A percentile compares a stretch with the other conserved stretches of the same genome.
These are phyloP conservation scores for Euclidium syriacum DNA, from an alignment of 345 rosid species.

Conservation along the genomic window DNA sequence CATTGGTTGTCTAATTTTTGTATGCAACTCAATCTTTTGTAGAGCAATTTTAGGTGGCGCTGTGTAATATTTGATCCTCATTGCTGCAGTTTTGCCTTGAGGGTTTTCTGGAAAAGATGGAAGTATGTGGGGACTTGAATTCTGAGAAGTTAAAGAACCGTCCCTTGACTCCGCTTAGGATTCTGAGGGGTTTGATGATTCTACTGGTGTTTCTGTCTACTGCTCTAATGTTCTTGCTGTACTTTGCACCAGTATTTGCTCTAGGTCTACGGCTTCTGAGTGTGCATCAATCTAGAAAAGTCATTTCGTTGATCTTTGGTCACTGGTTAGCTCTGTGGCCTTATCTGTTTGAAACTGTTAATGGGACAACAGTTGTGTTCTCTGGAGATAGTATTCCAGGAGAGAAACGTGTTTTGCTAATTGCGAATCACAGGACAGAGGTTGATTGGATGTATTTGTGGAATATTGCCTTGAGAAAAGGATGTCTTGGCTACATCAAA, in stretches of 20 bases:
- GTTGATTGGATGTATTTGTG: constrained; percentile 94
- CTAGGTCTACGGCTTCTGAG: constrained; percentile 43
- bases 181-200: constrained; percentile 60
- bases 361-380: constrained; percentile 60
- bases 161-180: constrained; percentile 54
- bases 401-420: constrained; percentile 55
- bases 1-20: neutral
- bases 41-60: neutral
- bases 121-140: constrained; percentile 37
- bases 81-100: constrained; percentile 35
- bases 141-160: constrained; percentile 45
- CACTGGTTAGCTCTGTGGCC: constrained; percentile 85
- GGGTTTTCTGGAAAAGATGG: constrained; percentile 41
- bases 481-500: constrained; percentile 65
- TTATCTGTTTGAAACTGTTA: constrained; percentile 69
- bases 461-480: constrained; percentile 75
- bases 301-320: constrained; percentile 51
- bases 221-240: constrained; percentile 60
- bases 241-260: constrained; percentile 48
- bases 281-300: constrained; percentile 49
- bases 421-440: constrained; percentile 87
- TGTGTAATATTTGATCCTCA: constrained; percentile 23
- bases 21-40: neutral
- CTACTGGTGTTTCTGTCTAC: constrained; percentile 58
- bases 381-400: constrained; percentile 56